phyloP scores from a whole-genome alignment of 352 stramenopile species.

The Phytophthora cryptogea region DNA sequence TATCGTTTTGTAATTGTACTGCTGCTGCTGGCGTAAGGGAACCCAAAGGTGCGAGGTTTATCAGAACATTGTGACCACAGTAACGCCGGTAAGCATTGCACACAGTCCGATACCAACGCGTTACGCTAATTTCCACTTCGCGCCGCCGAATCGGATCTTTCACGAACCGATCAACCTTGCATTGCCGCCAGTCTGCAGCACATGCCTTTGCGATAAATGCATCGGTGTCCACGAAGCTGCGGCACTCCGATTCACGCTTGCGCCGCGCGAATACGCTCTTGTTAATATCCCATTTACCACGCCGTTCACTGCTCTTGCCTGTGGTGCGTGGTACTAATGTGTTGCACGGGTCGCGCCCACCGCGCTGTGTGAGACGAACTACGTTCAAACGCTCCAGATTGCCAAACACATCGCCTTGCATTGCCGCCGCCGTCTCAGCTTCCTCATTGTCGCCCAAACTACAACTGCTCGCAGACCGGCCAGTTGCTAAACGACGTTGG shows the following conservation, averaged over 20 bases:
- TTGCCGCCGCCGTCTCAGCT: slow-evolving; percentile 6
- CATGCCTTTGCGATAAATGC: slow-evolving; percentile 67
- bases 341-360: slow-evolving; percentile 74
- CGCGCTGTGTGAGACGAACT: slow-evolving; percentile 50
- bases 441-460: slow-evolving; percentile 22
- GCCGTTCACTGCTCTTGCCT: slow-evolving; percentile 42
- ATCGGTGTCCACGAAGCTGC: slow-evolving; percentile 73
- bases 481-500: slow-evolving; percentile 17
- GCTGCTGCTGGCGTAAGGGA: slow-evolving; percentile 43
- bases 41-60: slow-evolving; percentile 48
- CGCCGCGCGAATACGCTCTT: slow-evolving; percentile 73
- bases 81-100: slow-evolving; percentile 68
- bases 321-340: slow-evolving; percentile 63
- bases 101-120: slow-evolving; percentile 58
- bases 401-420: slow-evolving; percentile 30
- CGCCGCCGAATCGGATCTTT: slow-evolving; percentile 59
- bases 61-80: slow-evolving; percentile 65
- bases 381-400: slow-evolving; percentile 56
- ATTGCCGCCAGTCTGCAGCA: slow-evolving; percentile 69
- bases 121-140: slow-evolving; percentile 63
- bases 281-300: slow-evolving; percentile 78
- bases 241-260: slow-evolving; percentile 60
- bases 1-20: slow-evolving; percentile 67
- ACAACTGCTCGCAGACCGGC: slow-evolving; percentile 2
- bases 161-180: slow-evolving; percentile 79